Evolutionary conservation across 1,284 basidiomycete species (phyloP), one percentile per base, ranked within the genome.

Genomic region (Paramarasmius palmivorus): DNA sequence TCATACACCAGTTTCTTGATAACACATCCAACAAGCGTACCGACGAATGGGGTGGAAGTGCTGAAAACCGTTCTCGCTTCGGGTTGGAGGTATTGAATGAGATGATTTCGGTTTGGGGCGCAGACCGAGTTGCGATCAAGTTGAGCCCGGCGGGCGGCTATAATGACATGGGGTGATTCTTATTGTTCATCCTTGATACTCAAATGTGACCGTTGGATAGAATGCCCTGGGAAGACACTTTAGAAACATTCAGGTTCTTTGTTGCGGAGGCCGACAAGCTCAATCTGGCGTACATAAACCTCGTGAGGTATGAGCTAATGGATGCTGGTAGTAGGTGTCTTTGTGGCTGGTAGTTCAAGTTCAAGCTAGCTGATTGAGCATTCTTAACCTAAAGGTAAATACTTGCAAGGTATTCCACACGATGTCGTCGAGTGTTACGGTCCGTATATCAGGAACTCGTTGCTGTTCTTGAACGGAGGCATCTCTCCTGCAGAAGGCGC

Each of bases 1-100:
- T 84, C 14, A 54, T 82, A 52, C 70, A 80, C 59, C 84, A 87
- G 62, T 86, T 86, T 72, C 67, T 83, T 12, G 79, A 84, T 61
- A 67, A 63, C 53, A 71, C 57, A 8, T 69, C 76, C 38, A 87
- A 87, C 69, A 54, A 76, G 32, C 79, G 86, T 32, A 81, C 79
- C 3, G 86, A 87, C 63, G 59, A 76, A 44, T 88, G 81, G 74
- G 84, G 84, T 14, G 84, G 84, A 3, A 76, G 74, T 19, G 52
- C 77, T 42, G 77, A 81, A 63, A 84, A 84, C 64, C 76, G 85
- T 23, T 58, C 72, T 7, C 68, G 80, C 3, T 86, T 88, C 64
- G 72, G 71, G 0, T 68, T 84, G 3, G 78, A 82, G 59, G 73
- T 78, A 14, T 62, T 83, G n/a, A 74, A 81, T 36, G 79, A 67